Percentiles rank a stretch among this genome's conserved stretches.
Evolutionary conservation across 75 land plant genomes (phyloP).

Genomic region (Pinus tabuliformis): DNA sequence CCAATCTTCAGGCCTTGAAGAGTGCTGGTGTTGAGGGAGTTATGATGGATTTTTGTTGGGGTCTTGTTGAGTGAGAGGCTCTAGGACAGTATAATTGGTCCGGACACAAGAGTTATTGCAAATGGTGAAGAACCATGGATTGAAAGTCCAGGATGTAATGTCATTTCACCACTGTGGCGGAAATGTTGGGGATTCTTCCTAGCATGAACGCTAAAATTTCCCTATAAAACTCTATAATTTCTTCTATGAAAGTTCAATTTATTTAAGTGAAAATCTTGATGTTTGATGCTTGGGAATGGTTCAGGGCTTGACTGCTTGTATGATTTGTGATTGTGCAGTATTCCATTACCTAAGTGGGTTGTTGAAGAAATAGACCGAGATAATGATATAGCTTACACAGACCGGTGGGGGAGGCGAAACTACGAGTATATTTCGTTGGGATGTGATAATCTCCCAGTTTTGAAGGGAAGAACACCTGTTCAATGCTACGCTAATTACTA

Average conservation of each 20-base stretch:
- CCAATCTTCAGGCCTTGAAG: constrained; percentile 71
- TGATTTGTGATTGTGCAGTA: constrained; percentile 36
- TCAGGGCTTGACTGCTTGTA: too few relatives aligned
- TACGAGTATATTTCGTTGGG: constrained; percentile 85
- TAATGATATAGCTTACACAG: constrained; percentile 74
- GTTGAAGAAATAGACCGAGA: constrained; percentile 74
- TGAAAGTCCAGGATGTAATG: constrained; percentile 95
- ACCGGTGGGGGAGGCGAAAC: constrained; percentile 78
- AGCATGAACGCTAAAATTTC: constrained; percentile 10
- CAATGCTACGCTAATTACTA: constrained; percentile 87
- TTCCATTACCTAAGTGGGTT: constrained; percentile 81
- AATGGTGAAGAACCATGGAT: constrained; percentile 72
- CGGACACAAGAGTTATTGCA: constrained; percentile 76
- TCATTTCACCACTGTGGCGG: constrained; percentile 95
- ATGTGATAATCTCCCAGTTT: constrained; percentile 75
- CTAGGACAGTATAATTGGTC: constrained; percentile 74
- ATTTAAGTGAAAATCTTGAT: too few relatives aligned
- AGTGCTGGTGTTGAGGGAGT: constrained; percentile 90
- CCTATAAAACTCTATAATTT: too few relatives aligned
- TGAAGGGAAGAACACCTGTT: constrained; percentile 81
- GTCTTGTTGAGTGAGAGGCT: constrained; percentile 73
- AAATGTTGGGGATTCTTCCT: constrained; percentile 83
- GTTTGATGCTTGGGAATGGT: not conserved
- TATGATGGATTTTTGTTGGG: constrained; percentile 99
- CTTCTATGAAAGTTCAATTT: too few relatives aligned